phyloP scores from a whole-genome alignment of 352 stramenopile genomes.

The Globisporangium camurandrum region DNA sequence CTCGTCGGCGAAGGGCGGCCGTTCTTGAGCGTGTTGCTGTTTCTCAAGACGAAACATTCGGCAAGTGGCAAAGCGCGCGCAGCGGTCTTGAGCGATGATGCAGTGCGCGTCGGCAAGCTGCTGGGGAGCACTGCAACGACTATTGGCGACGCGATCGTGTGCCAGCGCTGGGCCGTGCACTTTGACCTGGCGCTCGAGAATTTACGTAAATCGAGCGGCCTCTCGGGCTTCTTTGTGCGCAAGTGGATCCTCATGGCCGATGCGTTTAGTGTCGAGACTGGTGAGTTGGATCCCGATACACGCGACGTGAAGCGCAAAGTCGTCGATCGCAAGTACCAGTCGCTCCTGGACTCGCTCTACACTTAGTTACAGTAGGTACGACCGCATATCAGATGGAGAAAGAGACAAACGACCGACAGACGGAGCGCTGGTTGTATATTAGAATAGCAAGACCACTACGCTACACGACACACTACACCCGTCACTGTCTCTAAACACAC shows the following conservation, averaged over 20 bases:
- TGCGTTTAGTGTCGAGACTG: conserved; percentile 54
- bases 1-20: conserved; percentile 58
- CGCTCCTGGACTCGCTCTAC: conserved; percentile 70
- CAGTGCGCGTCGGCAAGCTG: conserved; percentile 24
- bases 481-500: neutral
- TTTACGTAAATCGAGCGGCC: conserved; percentile 28
- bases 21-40: conserved; percentile 72
- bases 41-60: conserved; percentile 48
- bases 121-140: conserved; percentile 37
- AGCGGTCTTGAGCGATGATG: conserved; percentile 36
- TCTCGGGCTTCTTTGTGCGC: conserved; percentile 59
- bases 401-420: conserved; percentile 8
- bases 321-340: conserved; percentile 66
- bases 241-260: conserved; percentile 80
- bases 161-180: conserved; percentile 66
- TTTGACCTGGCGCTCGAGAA: conserved; percentile 59
- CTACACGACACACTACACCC: conserved; percentile 5
- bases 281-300: conserved; percentile 63
- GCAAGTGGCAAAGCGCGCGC: conserved; percentile 12
- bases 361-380: no score
- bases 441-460: no score
- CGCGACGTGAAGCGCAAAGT: conserved; percentile 47
- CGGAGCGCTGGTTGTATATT: conserved; percentile 12
- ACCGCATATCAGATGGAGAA: no score
- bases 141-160: conserved; percentile 54